These are phyloP conservation scores for Auricularia sp. DNA, from an alignment of 768 basidiomycete genomes.

Conservation along the genomic window DNA sequence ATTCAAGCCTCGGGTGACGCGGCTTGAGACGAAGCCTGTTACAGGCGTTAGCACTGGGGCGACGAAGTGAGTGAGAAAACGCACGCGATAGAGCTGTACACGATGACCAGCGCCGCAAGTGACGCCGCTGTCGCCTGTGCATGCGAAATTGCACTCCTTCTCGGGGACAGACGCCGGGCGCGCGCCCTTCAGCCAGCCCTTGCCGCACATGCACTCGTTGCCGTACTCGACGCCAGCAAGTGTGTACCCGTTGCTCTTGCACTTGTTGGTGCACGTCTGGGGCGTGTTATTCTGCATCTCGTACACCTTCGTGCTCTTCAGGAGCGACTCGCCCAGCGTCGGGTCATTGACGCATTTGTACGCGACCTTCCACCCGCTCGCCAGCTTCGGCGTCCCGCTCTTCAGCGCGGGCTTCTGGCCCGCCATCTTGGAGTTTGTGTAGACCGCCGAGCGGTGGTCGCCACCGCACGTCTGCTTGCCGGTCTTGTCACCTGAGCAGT, in stretches of 20 bases:
- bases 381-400: neutral
- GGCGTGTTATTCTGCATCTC: neutral
- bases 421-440: neutral
- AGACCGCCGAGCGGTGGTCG: neutral
- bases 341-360: neutral
- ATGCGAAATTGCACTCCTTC: neutral
- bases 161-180: neutral
- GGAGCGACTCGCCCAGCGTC: neutral
- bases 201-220: neutral
- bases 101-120: neutral
- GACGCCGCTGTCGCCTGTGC: neutral
- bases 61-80: neutral
- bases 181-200: neutral
- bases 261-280: neutral
- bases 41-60: too few relatives aligned
- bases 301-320: neutral
- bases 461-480: neutral
- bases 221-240: neutral
- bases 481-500: neutral
- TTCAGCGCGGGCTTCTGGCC: neutral
- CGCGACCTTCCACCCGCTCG: conserved; percentile 1
- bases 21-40: too few relatives aligned
- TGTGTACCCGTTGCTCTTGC: neutral
- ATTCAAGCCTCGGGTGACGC: too few relatives aligned
- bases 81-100: neutral